These are phyloP conservation scores for Powellomyces hirtus DNA, from an alignment of 192 early-diverging fungal species.

Conservation along the genomic window DNA sequence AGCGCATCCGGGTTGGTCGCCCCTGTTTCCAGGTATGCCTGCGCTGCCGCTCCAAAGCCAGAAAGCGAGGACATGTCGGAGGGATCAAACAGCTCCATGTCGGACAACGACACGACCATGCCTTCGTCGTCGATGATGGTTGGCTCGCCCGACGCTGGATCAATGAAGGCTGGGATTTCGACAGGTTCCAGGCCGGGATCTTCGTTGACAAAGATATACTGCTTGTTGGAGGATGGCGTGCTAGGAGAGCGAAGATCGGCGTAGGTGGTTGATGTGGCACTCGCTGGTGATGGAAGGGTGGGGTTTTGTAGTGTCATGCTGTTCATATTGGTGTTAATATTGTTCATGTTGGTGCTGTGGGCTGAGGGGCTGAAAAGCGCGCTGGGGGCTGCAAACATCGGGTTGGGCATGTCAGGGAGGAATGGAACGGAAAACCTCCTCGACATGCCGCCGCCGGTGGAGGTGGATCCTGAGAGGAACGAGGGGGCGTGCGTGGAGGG, in stretches of 20 bases:
- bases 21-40: neutral
- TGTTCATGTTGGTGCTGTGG: neutral
- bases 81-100: neutral
- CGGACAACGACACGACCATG: neutral
- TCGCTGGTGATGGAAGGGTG: neutral
- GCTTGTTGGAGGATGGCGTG: neutral
- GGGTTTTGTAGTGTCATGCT: neutral
- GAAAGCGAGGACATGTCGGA: neutral
- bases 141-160: constrained; percentile 7
- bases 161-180: constrained; percentile 21
- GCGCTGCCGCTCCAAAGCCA: neutral
- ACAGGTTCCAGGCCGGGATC: constrained; percentile 15
- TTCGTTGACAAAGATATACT: constrained; percentile 26
- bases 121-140: neutral
- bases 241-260: neutral
- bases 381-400: constrained; percentile 7
- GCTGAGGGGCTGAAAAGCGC: neutral
- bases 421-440: constrained; percentile 1
- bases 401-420: neutral
- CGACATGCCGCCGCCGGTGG: neutral
- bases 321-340: neutral
- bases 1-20: neutral
- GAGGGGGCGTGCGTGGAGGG: neutral
- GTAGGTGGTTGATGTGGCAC: too few relatives aligned
- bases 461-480: neutral